Evolutionary conservation across 1,284 basidiomycete species (phyloP).

Genomic region (Pisolithus thermaeus): DNA sequence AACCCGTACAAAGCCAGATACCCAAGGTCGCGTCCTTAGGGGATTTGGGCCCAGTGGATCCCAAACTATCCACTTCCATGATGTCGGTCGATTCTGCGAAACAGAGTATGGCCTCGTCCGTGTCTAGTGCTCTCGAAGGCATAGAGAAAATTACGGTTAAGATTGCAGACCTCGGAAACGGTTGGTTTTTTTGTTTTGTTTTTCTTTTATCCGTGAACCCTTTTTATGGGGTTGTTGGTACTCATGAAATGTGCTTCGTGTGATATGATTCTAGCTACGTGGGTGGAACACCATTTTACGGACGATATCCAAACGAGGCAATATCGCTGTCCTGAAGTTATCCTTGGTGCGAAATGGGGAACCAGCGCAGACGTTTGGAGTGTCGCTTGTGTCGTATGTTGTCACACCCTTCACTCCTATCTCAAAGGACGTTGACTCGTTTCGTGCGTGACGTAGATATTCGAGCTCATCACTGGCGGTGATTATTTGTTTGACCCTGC

Average conservation of each 20-base stretch:
- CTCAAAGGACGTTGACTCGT: neutral
- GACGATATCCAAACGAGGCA: slow-evolving; percentile 97
- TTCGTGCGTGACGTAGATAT: slow-evolving; percentile 50
- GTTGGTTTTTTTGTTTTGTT: slow-evolving; percentile 36
- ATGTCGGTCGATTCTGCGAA: slow-evolving; percentile 39
- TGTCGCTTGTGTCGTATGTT: slow-evolving; percentile 83
- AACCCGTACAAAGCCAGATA: slow-evolving; percentile 15
- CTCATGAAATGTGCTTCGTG: slow-evolving; percentile 6
- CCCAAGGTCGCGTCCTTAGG: slow-evolving; percentile 25
- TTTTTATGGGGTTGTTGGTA: slow-evolving; percentile 10
- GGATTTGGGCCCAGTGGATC: slow-evolving; percentile 16
- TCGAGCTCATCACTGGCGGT: slow-evolving; percentile 86
- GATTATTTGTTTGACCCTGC: slow-evolving; percentile 89
- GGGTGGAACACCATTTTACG: slow-evolving; percentile 90
- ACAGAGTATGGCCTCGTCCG: slow-evolving; percentile 24
- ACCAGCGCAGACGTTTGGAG: slow-evolving; percentile 96
- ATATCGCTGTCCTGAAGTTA: slow-evolving; percentile 96
- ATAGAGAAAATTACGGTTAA: slow-evolving; percentile 93
- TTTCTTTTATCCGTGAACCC: neutral
- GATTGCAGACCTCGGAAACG: slow-evolving; percentile 96
- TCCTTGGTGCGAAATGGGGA: slow-evolving; percentile 92
- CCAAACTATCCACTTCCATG: slow-evolving; percentile 32
- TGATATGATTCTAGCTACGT: slow-evolving; percentile 48
- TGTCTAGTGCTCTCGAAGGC: slow-evolving; percentile 26
- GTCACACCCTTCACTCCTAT: neutral